phyloP scores from a whole-genome alignment of 2,329 filamentous ascomycete species.

The Diaporthe velutina region DNA sequence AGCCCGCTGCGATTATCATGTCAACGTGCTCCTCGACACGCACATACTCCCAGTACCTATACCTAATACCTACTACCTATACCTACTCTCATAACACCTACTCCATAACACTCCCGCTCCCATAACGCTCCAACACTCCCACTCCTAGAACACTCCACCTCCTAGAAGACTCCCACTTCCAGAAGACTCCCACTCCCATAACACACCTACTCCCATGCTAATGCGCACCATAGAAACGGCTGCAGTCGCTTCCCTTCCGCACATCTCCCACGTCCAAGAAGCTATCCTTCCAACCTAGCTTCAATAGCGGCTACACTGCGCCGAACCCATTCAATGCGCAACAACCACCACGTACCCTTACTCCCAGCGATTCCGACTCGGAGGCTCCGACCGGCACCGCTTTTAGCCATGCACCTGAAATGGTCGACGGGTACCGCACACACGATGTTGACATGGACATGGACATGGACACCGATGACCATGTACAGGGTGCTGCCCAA shows the following conservation, averaged over 20 bases:
- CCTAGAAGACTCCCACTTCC: too few relatives aligned
- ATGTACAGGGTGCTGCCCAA: slow-evolving; percentile 38
- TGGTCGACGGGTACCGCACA: slow-evolving; percentile 48
- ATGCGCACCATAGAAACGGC: slow-evolving; percentile 60
- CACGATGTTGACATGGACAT: slow-evolving; percentile 61
- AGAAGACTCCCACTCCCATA: too few relatives aligned
- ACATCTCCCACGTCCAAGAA: slow-evolving; percentile 57
- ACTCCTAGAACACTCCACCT: too few relatives aligned
- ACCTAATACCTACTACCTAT: too few relatives aligned
- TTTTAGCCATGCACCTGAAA: slow-evolving; percentile 40
- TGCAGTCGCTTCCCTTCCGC: slow-evolving; percentile 66
- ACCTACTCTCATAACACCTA: too few relatives aligned
- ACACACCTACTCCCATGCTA: too few relatives aligned
- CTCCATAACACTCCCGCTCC: too few relatives aligned
- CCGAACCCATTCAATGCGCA: slow-evolving; percentile 42
- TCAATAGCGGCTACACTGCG: slow-evolving; percentile 42
- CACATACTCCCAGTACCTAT: too few relatives aligned
- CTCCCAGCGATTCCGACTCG: slow-evolving; percentile 50
- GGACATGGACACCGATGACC: slow-evolving; percentile 56
- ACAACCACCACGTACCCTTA: slow-evolving; percentile 50
- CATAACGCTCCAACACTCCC: too few relatives aligned
- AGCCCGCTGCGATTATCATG: slow-evolving; percentile 40
- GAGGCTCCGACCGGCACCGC: slow-evolving; percentile 42
- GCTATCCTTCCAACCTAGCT: slow-evolving; percentile 48
- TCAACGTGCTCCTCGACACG: not conserved